Base-by-base conservation (phyloP, 75 land plant species). In the Chamaecyparis obtusa region DNA sequence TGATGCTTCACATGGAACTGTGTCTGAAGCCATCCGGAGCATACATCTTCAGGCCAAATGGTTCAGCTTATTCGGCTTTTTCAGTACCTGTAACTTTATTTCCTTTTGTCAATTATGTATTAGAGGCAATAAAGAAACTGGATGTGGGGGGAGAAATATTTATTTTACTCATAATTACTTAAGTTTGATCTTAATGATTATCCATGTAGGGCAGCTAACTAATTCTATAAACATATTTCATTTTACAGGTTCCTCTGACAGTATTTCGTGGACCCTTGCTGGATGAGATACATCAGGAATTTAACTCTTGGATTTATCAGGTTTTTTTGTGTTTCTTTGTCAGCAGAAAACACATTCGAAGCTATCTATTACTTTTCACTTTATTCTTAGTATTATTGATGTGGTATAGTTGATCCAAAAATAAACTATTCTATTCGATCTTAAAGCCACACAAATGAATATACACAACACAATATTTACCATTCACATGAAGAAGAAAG, bases 291-390 rank as follows among this genome's bases (percentile, higher is more conserved):
- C 97, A 94, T 90, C 98, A 94, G 86, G 83, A 82, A 60, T 90
- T 96, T 41, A 91, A 91, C 86, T 89, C 97, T 2, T 96, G 98
- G 98, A 91, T 96, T 33, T 91, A 90, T 86, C 98, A 96, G 98
- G 98, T 96, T n/a, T 49, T 85, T 30, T 76, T 32, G 32, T 16
- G 39, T 86, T 77, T 16, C 19, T n/a, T 57, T 35, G 78, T 71
- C 39, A 15, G 35, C 14, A 86, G 13, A 60, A 32, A 19, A 57
- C 37, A 67, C 82, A 33, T 69, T 32, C 48, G 32, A 60, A 82
- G 35, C 43, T 49, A 71, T 77, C 21, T 57, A 30, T 9, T 54
- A 32, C 8, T 32, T 78, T n/a, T 43, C 37, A 78, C 54, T 33
- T 69, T 57, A 72, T 36, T 43, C n/a, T 69, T 35, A 9, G 35